These are phyloP conservation scores for Aspergillus ibericus DNA, from an alignment of 2,329 filamentous ascomycete genomes.

Conservation along the genomic window DNA sequence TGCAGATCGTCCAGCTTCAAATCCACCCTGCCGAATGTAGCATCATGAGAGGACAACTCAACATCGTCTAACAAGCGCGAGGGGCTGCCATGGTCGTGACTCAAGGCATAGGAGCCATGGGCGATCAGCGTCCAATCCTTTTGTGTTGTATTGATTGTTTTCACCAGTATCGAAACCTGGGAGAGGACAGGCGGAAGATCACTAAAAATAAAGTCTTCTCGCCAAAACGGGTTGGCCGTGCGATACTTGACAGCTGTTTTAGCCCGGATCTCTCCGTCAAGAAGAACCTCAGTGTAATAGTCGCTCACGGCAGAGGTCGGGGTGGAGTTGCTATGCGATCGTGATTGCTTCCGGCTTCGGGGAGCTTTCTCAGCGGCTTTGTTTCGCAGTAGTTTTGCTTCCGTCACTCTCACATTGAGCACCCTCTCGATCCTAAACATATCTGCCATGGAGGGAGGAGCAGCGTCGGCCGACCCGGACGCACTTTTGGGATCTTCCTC, in stretches of 20 bases:
- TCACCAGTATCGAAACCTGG: conserved; percentile 47
- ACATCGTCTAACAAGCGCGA: conserved; percentile 46
- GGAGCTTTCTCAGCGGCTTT: conserved; percentile 33
- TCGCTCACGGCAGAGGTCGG: conserved; percentile 36
- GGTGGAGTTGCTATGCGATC: conserved; percentile 29
- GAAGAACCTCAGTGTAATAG: conserved; percentile 50
- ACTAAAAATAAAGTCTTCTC: conserved; percentile 49
- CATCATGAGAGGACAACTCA: conserved; percentile 49
- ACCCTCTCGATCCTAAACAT: conserved; percentile 68
- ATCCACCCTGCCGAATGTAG: conserved; percentile 64
- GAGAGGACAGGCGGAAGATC: conserved; percentile 51
- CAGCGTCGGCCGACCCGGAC: conserved; percentile 28
- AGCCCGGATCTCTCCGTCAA: conserved; percentile 51
- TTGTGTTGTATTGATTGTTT: conserved; percentile 48
- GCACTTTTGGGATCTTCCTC: conserved; percentile 46
- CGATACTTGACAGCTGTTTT: conserved; percentile 50
- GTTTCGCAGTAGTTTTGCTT: conserved; percentile 56
- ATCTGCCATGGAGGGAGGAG: conserved; percentile 47
- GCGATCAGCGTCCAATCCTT: conserved; percentile 52
- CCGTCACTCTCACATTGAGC: conserved; percentile 60
- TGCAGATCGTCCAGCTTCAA: conserved; percentile 78
- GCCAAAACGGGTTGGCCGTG: conserved; percentile 50
- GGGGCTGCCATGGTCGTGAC: conserved; percentile 43
- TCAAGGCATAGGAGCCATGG: conserved; percentile 45
- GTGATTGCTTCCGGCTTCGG: conserved; percentile 36